Evolutionary conservation across 1,284 basidiomycete genomes (phyloP).

Genomic region (Peniophora sp.): DNA sequence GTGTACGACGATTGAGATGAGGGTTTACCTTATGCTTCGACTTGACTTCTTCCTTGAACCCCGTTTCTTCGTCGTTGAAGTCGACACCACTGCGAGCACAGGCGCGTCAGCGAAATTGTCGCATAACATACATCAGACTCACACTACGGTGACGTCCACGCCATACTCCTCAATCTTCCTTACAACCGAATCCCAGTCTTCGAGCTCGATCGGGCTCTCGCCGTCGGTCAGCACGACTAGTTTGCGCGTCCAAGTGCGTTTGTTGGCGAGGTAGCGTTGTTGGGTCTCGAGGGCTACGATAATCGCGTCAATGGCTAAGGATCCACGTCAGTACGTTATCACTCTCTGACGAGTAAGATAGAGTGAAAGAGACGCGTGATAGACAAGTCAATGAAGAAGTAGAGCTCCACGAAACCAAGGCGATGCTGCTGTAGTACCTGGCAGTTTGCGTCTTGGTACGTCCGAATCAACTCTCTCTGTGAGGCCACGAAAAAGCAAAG

Average conservation of each 20-base stretch:
- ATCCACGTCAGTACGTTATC: not conserved
- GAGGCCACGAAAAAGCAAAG: not conserved
- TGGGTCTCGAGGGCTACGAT: conserved; percentile 83
- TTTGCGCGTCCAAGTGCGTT: conserved; percentile 76
- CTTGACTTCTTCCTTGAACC: conserved; percentile 62
- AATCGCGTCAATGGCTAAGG: conserved; percentile 75
- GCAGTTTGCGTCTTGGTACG: too few relatives aligned
- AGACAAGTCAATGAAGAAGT: too few relatives aligned
- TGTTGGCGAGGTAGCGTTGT: conserved; percentile 47
- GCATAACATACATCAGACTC: conserved; percentile 19
- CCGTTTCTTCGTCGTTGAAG: conserved; percentile 72
- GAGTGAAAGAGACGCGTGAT: too few relatives aligned
- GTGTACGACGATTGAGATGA: not conserved
- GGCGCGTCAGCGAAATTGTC: not conserved
- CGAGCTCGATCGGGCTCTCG: conserved; percentile 59
- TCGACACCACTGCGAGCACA: conserved; percentile 59
- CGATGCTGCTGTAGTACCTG: too few relatives aligned
- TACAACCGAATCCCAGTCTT: conserved; percentile 68
- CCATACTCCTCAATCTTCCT: conserved; percentile 58
- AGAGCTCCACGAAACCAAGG: too few relatives aligned
- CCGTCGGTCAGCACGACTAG: conserved; percentile 78
- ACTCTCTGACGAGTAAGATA: too few relatives aligned
- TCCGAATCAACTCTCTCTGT: too few relatives aligned
- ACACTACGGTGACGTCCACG: conserved; percentile 61
- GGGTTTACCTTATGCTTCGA: conserved; percentile 56